Base-by-base conservation (phyloP, 1,284 basidiomycete genomes). In the Wolfiporia cocos region DNA sequence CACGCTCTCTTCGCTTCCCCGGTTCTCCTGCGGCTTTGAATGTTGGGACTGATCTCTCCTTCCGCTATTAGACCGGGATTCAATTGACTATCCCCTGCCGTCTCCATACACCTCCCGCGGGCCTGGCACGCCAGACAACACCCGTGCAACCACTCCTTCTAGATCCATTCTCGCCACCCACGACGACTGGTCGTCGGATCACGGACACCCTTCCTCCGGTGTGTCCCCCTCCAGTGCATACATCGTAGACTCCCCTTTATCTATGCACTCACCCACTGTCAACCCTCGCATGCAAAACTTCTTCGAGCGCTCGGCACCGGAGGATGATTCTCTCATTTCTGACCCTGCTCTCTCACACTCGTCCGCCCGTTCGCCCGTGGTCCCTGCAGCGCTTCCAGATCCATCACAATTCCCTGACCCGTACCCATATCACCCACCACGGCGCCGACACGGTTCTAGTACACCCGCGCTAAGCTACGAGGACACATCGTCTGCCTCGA, bases 401-500 rank as follows among this genome's bases (percentile, higher is more conserved):
- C 79, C 82, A 21, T 69, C 74, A 3, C 78, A 75, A 39, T 84
- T 77, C 39, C 72, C 73, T 2, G 73, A 75, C 46, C 73, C 71
- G 6, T 74, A 78, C 58, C 73, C 76, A 20, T 73, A 67, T 54
- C 71, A 69, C 36, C 62, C 62, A 19, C 64, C 65, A n/a, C 69
- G 66, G 28, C 56, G 57, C 53, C 50, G 54, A 30, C 49, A 58
- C 17, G 60, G 56, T 29, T 51, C 53, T 14, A 50, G 56, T 11
- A 60, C 62, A 65, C 28, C 69, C 69, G 31, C 77, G 17, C 74
- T 85, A 39, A 86, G 83, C 3, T 81, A 79, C 3, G 72, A 74
- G 31, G 74, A 74, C 39, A 84, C 84, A 1, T 79, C 81, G 9
- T 77, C 80, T 30, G 69, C 73, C 2, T 87, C 84, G 3, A 78